Percentiles rank a stretch among this genome's conserved stretches.
These are phyloP conservation scores for Lycium barbarum DNA, from an alignment of 257 asterid genomes.

Conservation along the genomic window DNA sequence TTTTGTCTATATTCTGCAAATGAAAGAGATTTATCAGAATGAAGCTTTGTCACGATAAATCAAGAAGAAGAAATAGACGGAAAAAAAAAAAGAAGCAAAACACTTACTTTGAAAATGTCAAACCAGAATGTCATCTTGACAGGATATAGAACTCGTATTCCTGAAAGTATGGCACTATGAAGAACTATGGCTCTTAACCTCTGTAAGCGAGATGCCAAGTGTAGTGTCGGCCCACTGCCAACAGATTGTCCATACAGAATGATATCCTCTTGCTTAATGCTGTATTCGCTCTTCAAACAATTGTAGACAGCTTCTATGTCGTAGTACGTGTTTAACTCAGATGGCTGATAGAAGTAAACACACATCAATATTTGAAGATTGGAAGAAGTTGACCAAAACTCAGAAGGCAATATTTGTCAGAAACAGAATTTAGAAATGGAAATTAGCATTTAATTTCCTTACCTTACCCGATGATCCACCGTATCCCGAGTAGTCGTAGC, in stretches of 20 bases:
- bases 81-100: background rate
- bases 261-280: constrained; percentile 89
- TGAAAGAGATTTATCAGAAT: constrained; percentile 16
- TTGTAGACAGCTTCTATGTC: constrained; percentile 94
- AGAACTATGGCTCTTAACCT: constrained; percentile 90
- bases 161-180: constrained; percentile 98
- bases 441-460: constrained; percentile 41
- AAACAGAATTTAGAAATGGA: background rate
- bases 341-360: constrained; percentile 65
- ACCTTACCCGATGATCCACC: constrained; percentile 99
- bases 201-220: constrained; percentile 77
- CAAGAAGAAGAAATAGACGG: background rate
- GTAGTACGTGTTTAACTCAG: constrained; percentile 89
- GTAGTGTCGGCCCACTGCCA: constrained; percentile 96
- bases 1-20: constrained; percentile 92
- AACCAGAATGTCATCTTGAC: constrained; percentile 99
- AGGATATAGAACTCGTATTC: constrained; percentile 91
- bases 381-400: background rate
- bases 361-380: constrained; percentile 28
- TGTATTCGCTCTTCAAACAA: constrained; percentile 82
- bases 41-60: background rate
- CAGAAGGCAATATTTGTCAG: background rate
- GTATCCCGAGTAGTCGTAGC: constrained; percentile 97
- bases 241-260: constrained; percentile 98
- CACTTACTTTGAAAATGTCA: constrained; percentile 88